Base-by-base conservation (phyloP, 2,329 filamentous ascomycete genomes). In the Cercospora berteroae region DNA sequence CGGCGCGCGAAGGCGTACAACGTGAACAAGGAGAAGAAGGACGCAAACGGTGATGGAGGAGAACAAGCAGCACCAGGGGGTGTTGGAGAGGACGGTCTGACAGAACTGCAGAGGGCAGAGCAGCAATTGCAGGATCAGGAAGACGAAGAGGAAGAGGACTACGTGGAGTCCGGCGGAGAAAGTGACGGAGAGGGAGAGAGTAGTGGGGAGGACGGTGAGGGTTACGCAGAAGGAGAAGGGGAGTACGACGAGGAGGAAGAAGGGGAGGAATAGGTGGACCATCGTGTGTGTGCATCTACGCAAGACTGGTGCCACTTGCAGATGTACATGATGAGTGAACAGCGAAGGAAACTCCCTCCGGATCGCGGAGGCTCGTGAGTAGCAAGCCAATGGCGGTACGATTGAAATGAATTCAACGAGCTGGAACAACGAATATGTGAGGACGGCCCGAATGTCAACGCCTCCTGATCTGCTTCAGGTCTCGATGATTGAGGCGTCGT, bases 1-100 rank as follows among this genome's bases (percentile, higher is more conserved):
- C 79, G 88, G 42, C 81, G 85, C 27, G 88, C 88, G 5, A 88
- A 88, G 80, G 84, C 82, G 68, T 82, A 87, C 61, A 88, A 88
- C 72, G 80, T 81, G 44, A 84, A 84, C 64, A 79, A 79, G 64
- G 69, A 70, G 3, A 74, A 73, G 44, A 74, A 70, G 63, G 78
- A 75, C 18, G 68, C 69, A 16, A 76, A 75, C 27, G 67, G 31
- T 2, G 70, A 68, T 8, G 67, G 63, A 25, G 68, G 70, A 20
- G 72, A 61, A 10, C 70, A 67, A 9, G 71, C 63, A 10, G 65
- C 67, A 29, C 67, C 69, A 39, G 70, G 66, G 20, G 70, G 63
- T 7, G 79, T 75, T 23, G 73, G 67, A 12, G 73, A 70, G 33
- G 70, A 75, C 48, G 74, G 69, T 5, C 52, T 72, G 61, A 72